phyloP scores from a whole-genome alignment of 331 rosid species.

The Dryas integrifolia region DNA sequence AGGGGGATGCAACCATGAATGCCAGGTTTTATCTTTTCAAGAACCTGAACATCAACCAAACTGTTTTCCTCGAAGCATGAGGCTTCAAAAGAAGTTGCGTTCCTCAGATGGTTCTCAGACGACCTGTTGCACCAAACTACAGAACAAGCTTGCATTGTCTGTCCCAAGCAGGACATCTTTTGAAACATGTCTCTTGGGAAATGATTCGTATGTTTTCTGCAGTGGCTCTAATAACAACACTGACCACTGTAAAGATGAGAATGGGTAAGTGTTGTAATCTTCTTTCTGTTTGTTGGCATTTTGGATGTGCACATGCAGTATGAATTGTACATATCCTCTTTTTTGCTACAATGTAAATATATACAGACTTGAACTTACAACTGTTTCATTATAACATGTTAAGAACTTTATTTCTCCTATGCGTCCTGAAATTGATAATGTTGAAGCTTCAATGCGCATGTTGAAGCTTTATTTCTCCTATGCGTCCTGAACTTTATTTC shows the following conservation, averaged over 20 bases:
- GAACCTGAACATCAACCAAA: conserved; percentile 41
- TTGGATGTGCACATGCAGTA: neutral
- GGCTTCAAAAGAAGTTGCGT: conserved; percentile 43
- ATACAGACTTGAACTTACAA: neutral
- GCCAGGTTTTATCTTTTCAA: conserved; percentile 34
- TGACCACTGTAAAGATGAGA: conserved; percentile 25
- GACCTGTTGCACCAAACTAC: conserved; percentile 24
- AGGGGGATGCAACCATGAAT: conserved; percentile 32
- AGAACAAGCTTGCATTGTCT: conserved; percentile 35
- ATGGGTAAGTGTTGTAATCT: conserved; percentile 30
- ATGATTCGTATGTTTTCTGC: conserved; percentile 32
- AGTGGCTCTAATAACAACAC: conserved; percentile 28
- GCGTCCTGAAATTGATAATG: too few relatives aligned
- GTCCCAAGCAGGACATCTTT: conserved; percentile 41
- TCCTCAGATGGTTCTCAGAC: conserved; percentile 38
- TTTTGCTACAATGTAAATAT: neutral
- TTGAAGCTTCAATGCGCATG: too few relatives aligned
- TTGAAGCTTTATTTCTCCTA: too few relatives aligned
- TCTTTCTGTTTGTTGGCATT: conserved; percentile 7
- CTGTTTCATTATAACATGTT: neutral
- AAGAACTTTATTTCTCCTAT: too few relatives aligned
- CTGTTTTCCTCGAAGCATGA: conserved; percentile 54
- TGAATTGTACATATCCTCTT: neutral
- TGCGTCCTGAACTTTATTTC: too few relatives aligned
- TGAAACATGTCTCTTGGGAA: conserved; percentile 33